Percentiles rank a stretch among this genome's conserved stretches.
These are phyloP conservation scores for Globisporangium irregulare DNA, from an alignment of 352 stramenopile genomes.

Conservation along the genomic window DNA sequence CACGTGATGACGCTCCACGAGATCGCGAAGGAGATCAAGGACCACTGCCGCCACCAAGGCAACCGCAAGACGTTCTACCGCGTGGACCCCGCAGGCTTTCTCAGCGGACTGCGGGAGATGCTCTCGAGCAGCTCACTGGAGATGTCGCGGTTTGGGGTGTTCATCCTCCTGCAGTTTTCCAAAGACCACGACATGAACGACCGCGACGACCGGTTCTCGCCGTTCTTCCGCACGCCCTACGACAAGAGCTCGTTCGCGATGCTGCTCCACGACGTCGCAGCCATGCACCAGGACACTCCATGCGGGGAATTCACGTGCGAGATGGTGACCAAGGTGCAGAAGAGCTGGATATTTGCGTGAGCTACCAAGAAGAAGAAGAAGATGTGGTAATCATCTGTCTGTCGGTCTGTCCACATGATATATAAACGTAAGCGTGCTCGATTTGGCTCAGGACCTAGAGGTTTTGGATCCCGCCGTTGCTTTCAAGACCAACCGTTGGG, in stretches of 20 bases:
- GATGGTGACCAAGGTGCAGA: constrained; percentile 55
- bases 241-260: constrained; percentile 57
- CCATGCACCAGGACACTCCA: constrained; percentile 24
- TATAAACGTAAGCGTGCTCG: not conserved
- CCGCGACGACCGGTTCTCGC: constrained; percentile 18
- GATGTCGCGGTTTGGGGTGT: constrained; percentile 57
- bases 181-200: constrained; percentile 30
- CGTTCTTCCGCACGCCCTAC: constrained; percentile 57
- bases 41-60: constrained; percentile 64
- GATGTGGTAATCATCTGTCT: not conserved
- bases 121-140: constrained; percentile 48
- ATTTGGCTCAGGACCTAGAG: not conserved
- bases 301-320: constrained; percentile 40
- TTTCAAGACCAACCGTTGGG: not conserved
- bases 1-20: constrained; percentile 59
- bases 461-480: not conserved
- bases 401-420: not conserved
- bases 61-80: constrained; percentile 60
- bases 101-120: constrained; percentile 57
- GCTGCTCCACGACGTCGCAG: constrained; percentile 32
- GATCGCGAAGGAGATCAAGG: constrained; percentile 63
- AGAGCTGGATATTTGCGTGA: constrained; percentile 60
- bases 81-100: constrained; percentile 34
- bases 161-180: constrained; percentile 65
- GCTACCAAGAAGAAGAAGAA: not conserved